A percentile compares a stretch with the other conserved stretches of the same genome.
Evolutionary conservation across 176 grass and related monocot genomes (phyloP).

Genomic region (Bromus sterilis): DNA sequence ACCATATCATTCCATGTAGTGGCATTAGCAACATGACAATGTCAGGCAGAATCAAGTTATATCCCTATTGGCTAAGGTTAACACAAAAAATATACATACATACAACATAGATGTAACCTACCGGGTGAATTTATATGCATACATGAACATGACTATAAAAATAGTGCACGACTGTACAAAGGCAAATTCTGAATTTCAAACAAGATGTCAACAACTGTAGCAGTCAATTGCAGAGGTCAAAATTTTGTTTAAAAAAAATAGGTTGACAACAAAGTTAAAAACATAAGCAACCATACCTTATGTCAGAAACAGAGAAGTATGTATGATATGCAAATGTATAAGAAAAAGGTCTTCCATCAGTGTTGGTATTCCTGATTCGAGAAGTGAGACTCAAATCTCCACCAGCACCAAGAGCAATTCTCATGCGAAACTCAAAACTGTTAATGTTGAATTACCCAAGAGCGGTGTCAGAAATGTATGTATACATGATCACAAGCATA

Average conservation of each 20-base stretch:
- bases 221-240: not conserved
- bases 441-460: not conserved
- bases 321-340: slow-evolving; percentile 96
- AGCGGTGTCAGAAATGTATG: slow-evolving; percentile 2
- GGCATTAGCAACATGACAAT: not conserved
- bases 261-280: slow-evolving; percentile 13
- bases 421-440: slow-evolving; percentile 70
- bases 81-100: not conserved
- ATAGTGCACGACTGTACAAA: not conserved
- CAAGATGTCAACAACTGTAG: not conserved
- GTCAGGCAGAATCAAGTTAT: not conserved
- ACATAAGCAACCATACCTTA: slow-evolving; percentile 13
- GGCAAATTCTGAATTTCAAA: not conserved
- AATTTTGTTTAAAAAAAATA: not conserved
- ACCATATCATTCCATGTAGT: not conserved
- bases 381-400: slow-evolving; percentile 91
- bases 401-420: slow-evolving; percentile 71
- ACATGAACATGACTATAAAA: not conserved
- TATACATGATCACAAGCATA: not conserved
- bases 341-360: slow-evolving; percentile 70
- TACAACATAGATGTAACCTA: not conserved
- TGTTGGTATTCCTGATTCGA: slow-evolving; percentile 80
- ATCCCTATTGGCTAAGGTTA: not conserved
- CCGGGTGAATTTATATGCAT: not conserved
- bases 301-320: slow-evolving; percentile 94